Evolutionary conservation across 257 asterid genomes (phyloP), one percentile per base, ranked within the genome.

Genomic region (Thymus mandschuricus): DNA sequence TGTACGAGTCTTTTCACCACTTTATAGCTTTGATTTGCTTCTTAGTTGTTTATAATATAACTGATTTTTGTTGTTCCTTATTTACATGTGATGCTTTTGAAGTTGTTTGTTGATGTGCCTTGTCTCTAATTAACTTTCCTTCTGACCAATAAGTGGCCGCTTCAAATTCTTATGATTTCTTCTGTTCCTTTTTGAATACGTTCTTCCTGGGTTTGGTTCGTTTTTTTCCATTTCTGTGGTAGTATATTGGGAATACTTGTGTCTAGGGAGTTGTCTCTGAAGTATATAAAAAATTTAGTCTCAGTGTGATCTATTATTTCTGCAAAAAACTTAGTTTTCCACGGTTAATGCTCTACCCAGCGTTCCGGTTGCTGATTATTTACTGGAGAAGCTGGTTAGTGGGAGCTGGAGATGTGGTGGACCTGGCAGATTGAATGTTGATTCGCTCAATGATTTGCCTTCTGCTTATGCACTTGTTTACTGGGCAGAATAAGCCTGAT

Each of bases 1-100:
- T 95, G 99, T 95, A 92, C 77, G 99, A 62, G 51, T 77, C 82
- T 52, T 76, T 71, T 75, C 83, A 51, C 78, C 60, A 50, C 52
- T 63, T 49, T 75, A 62, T 60, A 63, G 7, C 63, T 78, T n/a
- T 78, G 33, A 60, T 69, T 72, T 73, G 46, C 70, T 83, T 78
- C 41, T 51, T 63, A 31, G 10, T 43, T 76, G 35, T 64, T 52
- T 68, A 9, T 54, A 15, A 40, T 72, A 43, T 73, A 38, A 41
- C 56, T 71, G 76, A 74, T 59, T 64, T 46, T 72, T 35, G 34
- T 65, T 65, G 68, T 61, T 73, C 52, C 76, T 79, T 68, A n/a
- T 69, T 79, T 65, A 56, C 64, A 60, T 69, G 66, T 57, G 51
- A 40, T 72, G 73, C 28, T 58, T 57, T 66, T 81, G 79, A 65